These are phyloP conservation scores for Coprinellus micaceus DNA, from an alignment of 768 basidiomycete species.

Conservation along the genomic window DNA sequence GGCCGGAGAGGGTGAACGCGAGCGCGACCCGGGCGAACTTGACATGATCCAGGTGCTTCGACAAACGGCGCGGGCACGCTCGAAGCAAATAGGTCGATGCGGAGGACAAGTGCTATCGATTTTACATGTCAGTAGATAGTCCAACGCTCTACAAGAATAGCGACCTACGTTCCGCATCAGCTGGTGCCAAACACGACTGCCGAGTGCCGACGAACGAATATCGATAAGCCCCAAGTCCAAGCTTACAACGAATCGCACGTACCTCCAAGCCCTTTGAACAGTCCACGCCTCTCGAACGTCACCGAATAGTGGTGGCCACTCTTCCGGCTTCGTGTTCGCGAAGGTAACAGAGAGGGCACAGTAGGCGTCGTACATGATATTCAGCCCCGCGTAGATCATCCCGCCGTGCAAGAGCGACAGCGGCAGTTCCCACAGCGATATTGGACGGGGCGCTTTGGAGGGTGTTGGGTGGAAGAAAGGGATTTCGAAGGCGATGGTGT, in stretches of 20 bases:
- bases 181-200: background rate
- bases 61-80: background rate
- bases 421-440: background rate
- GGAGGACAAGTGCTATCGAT: background rate
- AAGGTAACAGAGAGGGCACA: background rate
- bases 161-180: background rate
- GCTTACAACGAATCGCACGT: background rate
- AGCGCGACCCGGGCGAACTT: no score
- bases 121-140: background rate
- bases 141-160: background rate
- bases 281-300: background rate
- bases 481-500: background rate
- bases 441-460: background rate
- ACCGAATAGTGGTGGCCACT: conserved; percentile 1
- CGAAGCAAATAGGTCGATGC: background rate
- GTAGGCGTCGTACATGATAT: background rate
- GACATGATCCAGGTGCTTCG: no score
- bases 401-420: background rate
- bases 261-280: background rate
- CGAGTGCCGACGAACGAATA: no score
- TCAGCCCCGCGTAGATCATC: background rate
- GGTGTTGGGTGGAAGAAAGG: background rate
- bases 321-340: background rate
- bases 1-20: background rate
- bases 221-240: no score